phyloP scores from a whole-genome alignment of 257 asterid genomes.

The Penstemon davidsonii region DNA sequence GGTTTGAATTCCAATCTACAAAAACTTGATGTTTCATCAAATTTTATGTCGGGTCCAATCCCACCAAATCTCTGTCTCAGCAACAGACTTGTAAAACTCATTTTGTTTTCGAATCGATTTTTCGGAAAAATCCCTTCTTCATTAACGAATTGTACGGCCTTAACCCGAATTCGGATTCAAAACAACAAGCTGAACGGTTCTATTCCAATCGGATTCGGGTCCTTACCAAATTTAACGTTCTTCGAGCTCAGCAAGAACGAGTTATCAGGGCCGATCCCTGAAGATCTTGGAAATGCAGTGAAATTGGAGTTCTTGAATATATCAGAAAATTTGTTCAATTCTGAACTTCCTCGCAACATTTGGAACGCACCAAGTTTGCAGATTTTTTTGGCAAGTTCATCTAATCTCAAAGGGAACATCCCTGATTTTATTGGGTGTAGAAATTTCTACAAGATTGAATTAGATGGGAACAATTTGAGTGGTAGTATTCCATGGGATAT shows the following conservation, averaged over 20 bases:
- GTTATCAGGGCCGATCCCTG: slow-evolving; percentile 66
- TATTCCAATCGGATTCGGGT: slow-evolving; percentile 75
- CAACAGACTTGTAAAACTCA: slow-evolving; percentile 47
- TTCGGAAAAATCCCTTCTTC: slow-evolving; percentile 62
- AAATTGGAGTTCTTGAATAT: slow-evolving; percentile 57
- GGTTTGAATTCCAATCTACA: slow-evolving; percentile 70
- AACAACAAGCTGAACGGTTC: slow-evolving; percentile 76
- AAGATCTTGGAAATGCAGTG: slow-evolving; percentile 63
- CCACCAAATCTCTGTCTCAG: slow-evolving; percentile 75
- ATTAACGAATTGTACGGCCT: slow-evolving; percentile 62
- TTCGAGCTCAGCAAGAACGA: slow-evolving; percentile 67
- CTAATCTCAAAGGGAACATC: slow-evolving; percentile 51
- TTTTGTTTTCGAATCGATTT: slow-evolving; percentile 73
- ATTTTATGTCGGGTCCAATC: slow-evolving; percentile 64
- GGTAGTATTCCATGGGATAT: slow-evolving; percentile 87
- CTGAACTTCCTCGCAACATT: slow-evolving; percentile 56
- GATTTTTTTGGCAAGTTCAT: slow-evolving; percentile 55
- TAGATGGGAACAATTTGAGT: slow-evolving; percentile 65
- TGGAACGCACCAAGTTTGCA: slow-evolving; percentile 74
- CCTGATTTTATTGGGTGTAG: slow-evolving; percentile 77
- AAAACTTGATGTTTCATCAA: slow-evolving; percentile 76
- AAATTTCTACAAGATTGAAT: slow-evolving; percentile 59
- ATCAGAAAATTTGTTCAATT: slow-evolving; percentile 56
- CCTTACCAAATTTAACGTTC: slow-evolving; percentile 60
- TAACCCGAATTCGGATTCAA: slow-evolving; percentile 64